Conservation (phyloP, 352 stramenopile genomes). For the Globisporangium middletonii region DNA sequence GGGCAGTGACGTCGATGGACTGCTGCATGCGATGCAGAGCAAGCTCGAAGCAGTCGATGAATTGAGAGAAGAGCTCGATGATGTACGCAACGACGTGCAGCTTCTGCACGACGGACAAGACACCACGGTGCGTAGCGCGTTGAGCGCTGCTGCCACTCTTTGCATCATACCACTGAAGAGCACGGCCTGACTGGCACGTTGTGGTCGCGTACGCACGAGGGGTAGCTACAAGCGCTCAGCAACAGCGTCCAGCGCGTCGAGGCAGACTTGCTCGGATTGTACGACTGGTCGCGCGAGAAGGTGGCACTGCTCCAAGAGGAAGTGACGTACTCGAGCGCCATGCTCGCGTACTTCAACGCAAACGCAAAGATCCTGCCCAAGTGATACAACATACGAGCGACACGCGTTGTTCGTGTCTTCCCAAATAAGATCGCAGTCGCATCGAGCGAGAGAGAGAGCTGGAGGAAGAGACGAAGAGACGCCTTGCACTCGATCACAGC, state of each 20-base stretch:
- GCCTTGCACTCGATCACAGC: too few relatives aligned
- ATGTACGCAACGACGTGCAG: conserved; percentile 17
- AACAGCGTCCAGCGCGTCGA: conserved; percentile 26
- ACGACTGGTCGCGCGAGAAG: conserved; percentile 54
- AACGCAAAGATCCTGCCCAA: conserved; percentile 29
- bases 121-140: conserved; percentile 7
- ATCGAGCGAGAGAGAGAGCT: too few relatives aligned
- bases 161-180: neutral
- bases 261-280: conserved; percentile 41
- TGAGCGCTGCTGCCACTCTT: neutral
- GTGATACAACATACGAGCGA: neutral
- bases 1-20: neutral
- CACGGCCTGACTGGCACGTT: neutral
- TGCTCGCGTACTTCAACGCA: conserved; percentile 24
- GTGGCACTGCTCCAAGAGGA: conserved; percentile 19
- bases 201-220: neutral
- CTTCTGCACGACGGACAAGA: conserved; percentile 7
- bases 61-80: conserved; percentile 15
- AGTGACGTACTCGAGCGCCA: conserved; percentile 17
- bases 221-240: conserved; percentile 26
- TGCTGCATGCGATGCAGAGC: conserved; percentile 6
- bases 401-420: neutral
- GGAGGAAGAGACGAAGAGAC: too few relatives aligned
- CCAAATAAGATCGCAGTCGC: neutral
- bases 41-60: conserved; percentile 16